Evolutionary conservation across 2,329 filamentous ascomycete genomes (phyloP).

Genomic region (Coniella lustricola): DNA sequence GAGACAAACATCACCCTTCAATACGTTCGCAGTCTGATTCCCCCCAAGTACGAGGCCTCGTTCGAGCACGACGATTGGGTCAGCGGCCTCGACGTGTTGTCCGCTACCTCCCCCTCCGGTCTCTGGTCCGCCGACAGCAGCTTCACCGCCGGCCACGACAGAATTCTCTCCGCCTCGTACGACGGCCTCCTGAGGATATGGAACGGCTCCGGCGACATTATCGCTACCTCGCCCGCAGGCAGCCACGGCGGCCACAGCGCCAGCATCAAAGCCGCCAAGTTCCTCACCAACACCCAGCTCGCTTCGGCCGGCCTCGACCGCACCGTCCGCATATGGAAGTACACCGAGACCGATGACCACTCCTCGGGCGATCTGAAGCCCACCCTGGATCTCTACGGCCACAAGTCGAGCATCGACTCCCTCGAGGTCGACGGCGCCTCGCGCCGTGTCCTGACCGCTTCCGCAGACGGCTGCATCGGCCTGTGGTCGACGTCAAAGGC

Average conservation of each 20-base stretch:
- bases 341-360: constrained; percentile 57
- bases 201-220: constrained; percentile 79
- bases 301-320: constrained; percentile 80
- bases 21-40: constrained; percentile 87
- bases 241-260: constrained; percentile 67
- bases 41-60: constrained; percentile 80
- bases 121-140: constrained; percentile 46
- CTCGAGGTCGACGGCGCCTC: constrained; percentile 66
- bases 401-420: constrained; percentile 54
- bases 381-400: constrained; percentile 53
- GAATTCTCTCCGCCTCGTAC: constrained; percentile 87
- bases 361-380: constrained; percentile 60
- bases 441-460: constrained; percentile 76
- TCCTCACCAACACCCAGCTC: constrained; percentile 69
- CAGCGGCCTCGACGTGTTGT: constrained; percentile 75
- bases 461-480: constrained; percentile 75
- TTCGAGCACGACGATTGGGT: constrained; percentile 99
- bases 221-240: constrained; percentile 65
- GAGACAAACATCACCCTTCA: constrained; percentile 84
- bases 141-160: constrained; percentile 51
- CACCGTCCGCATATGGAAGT: constrained; percentile 85
- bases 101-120: constrained; percentile 54
- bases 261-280: constrained; percentile 75
- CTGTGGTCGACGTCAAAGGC: constrained; percentile 80
- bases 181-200: constrained; percentile 85